Percentiles rank a stretch among this genome's conserved stretches.
Evolutionary conservation across 2,329 filamentous ascomycete species (phyloP).

Genomic region (Sclerotinia borealis): DNA sequence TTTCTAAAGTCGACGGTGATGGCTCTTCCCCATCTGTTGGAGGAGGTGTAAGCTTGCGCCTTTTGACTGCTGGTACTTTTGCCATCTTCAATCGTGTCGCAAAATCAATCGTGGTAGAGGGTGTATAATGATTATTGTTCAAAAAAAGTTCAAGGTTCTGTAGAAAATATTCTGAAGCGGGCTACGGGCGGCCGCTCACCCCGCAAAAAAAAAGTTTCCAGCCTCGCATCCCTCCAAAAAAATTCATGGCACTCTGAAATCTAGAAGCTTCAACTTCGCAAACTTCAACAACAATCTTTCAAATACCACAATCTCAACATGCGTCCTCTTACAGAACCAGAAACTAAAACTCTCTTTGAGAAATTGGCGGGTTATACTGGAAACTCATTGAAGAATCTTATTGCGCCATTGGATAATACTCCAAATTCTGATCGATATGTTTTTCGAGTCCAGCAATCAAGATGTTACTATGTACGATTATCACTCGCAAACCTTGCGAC

Average conservation of each 20-base stretch:
- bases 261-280: conserved; percentile 3
- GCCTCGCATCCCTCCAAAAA: conserved; percentile 19
- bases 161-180: conserved; percentile 20
- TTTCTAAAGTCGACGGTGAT: conserved; percentile 29
- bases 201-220: conserved; percentile 5
- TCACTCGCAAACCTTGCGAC: conserved; percentile 88
- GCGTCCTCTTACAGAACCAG: conserved; percentile 74
- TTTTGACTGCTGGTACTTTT: conserved; percentile 40
- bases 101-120: conserved; percentile 1
- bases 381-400: conserved; percentile 76
- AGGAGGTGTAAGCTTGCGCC: conserved; percentile 52
- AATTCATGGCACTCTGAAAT: conserved; percentile 19
- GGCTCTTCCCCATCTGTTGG: conserved; percentile 41
- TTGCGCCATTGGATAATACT: conserved; percentile 63
- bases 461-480: conserved; percentile 88
- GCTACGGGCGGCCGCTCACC: not conserved
- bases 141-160: conserved; percentile 7
- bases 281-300: not conserved
- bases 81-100: conserved; percentile 24
- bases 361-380: conserved; percentile 95
- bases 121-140: conserved; percentile 11
- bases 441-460: conserved; percentile 74
- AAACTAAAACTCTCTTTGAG: conserved; percentile 77
- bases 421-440: conserved; percentile 71
- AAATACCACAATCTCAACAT: conserved; percentile 40